Conservation (phyloP, 2,329 filamentous ascomycete genomes). For the Aspergillus sojae region DNA sequence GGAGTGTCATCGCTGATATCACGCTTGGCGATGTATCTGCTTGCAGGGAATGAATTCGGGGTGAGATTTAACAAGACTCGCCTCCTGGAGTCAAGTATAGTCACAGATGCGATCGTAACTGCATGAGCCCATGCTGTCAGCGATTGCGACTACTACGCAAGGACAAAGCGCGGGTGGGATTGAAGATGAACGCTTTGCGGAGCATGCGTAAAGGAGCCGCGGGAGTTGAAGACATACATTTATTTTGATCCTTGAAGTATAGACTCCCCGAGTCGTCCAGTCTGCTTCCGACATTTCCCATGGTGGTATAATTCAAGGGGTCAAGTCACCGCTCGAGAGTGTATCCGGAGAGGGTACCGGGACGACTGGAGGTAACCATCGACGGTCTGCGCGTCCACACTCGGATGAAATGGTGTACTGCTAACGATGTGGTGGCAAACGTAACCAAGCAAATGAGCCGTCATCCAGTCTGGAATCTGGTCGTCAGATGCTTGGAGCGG, state of each 20-base stretch:
- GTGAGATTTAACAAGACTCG: constrained; percentile 75
- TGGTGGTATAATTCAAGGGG: constrained; percentile 52
- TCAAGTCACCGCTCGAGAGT: constrained; percentile 32
- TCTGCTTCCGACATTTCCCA: constrained; percentile 92
- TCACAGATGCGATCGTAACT: constrained; percentile 87
- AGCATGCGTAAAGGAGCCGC: neutral
- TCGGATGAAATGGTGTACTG: constrained; percentile 22
- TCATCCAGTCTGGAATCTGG: constrained; percentile 28
- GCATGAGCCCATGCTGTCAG: constrained; percentile 5
- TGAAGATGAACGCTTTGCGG: neutral
- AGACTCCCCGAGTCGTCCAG: constrained; percentile 77
- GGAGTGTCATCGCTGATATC: constrained; percentile 72
- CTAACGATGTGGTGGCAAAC: constrained; percentile 8
- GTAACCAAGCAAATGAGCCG: constrained; percentile 19
- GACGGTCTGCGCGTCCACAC: constrained; percentile 31
- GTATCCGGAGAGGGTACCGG: constrained; percentile 30
- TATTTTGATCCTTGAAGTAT: constrained; percentile 87
- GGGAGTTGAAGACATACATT: constrained; percentile 62
- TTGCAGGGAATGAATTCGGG: constrained; percentile 87
- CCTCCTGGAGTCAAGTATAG: constrained; percentile 76
- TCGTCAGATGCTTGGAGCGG: constrained; percentile 4
- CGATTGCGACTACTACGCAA: neutral
- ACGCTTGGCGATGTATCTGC: constrained; percentile 72
- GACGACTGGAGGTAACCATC: constrained; percentile 35
- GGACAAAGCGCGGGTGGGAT: neutral